Evolutionary conservation across 2,329 filamentous ascomycete genomes (phyloP).

Genomic region (Penicillium sclerotiorum): DNA sequence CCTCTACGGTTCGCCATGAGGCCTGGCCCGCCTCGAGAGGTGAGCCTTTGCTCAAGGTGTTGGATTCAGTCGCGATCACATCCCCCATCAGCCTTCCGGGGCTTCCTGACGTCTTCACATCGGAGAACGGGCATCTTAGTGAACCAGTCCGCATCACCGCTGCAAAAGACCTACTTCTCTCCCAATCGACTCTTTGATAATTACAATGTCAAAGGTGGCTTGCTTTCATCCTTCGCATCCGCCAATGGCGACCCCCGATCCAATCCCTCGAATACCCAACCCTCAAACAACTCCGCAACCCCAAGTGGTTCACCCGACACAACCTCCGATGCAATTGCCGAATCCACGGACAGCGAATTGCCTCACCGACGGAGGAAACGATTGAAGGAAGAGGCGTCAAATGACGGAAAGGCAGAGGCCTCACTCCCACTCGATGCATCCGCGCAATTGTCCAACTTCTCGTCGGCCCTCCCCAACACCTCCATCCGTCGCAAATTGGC

Average conservation of each 20-base stretch:
- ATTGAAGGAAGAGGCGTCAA: conserved; percentile 37
- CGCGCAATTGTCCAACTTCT: conserved; percentile 60
- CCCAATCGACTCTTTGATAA: conserved; percentile 31
- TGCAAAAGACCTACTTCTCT: conserved; percentile 46
- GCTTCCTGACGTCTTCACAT: conserved; percentile 35
- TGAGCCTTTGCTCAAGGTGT: conserved; percentile 38
- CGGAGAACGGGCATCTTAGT: conserved; percentile 33
- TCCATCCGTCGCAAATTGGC: conserved; percentile 70
- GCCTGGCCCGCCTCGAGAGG: conserved; percentile 35
- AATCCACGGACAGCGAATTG: conserved; percentile 33
- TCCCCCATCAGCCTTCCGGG: conserved; percentile 28
- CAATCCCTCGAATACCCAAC: conserved; percentile 7
- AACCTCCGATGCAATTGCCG: conserved; percentile 22
- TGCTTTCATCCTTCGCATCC: conserved; percentile 32
- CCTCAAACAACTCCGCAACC: conserved; percentile 17
- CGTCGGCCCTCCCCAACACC: conserved; percentile 57
- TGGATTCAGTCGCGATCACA: conserved; percentile 25
- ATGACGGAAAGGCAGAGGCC: conserved; percentile 29
- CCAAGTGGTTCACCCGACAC: conserved; percentile 15
- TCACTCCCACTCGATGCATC: conserved; percentile 62
- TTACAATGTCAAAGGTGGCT: conserved; percentile 21
- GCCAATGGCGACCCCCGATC: conserved; percentile 19
- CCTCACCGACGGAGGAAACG: conserved; percentile 49
- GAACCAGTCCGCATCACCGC: conserved; percentile 27
- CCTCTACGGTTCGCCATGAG: conserved; percentile 41